phyloP scores from a whole-genome alignment of 441 rosid species.

The Geranium incanum region DNA sequence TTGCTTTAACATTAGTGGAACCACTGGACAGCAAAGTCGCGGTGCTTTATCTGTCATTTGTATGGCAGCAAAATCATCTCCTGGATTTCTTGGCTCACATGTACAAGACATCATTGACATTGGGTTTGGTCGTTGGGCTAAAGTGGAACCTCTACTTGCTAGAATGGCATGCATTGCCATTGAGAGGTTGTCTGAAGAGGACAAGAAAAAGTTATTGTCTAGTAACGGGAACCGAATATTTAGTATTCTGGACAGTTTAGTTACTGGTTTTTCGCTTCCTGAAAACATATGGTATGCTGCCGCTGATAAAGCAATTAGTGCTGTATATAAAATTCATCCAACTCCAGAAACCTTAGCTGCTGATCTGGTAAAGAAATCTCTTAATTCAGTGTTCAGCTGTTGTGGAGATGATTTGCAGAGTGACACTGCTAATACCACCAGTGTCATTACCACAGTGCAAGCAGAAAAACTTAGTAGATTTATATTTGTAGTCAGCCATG shows the following conservation, averaged over 20 bases:
- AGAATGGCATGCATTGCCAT: constrained; percentile 87
- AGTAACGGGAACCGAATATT: constrained; percentile 70
- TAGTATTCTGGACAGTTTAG: constrained; percentile 66
- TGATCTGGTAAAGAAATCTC: constrained; percentile 57
- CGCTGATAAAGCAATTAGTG: constrained; percentile 87
- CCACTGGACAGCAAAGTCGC: constrained; percentile 84
- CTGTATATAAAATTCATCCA: constrained; percentile 72
- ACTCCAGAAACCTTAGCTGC: constrained; percentile 82
- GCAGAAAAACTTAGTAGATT: constrained; percentile 73
- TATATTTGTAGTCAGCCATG: constrained; percentile 70
- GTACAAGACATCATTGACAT: constrained; percentile 94
- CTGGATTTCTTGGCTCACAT: constrained; percentile 73
- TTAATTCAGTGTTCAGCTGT: constrained; percentile 50
- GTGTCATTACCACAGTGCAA: constrained; percentile 49
- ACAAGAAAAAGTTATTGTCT: constrained; percentile 62
- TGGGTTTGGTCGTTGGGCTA: constrained; percentile 99
- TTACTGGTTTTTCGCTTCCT: constrained; percentile 84
- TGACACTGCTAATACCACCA: constrained; percentile 29
- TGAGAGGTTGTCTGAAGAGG: constrained; percentile 79
- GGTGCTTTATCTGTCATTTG: constrained; percentile 88
- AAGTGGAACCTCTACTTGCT: constrained; percentile 89
- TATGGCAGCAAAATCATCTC: constrained; percentile 94
- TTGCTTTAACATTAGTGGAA: constrained; percentile 86
- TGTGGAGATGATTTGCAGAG: constrained; percentile 39
- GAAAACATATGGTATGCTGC: constrained; percentile 85